Evolutionary conservation across 1,284 basidiomycete species (phyloP).

Genomic region (Heterobasidion occidentale): DNA sequence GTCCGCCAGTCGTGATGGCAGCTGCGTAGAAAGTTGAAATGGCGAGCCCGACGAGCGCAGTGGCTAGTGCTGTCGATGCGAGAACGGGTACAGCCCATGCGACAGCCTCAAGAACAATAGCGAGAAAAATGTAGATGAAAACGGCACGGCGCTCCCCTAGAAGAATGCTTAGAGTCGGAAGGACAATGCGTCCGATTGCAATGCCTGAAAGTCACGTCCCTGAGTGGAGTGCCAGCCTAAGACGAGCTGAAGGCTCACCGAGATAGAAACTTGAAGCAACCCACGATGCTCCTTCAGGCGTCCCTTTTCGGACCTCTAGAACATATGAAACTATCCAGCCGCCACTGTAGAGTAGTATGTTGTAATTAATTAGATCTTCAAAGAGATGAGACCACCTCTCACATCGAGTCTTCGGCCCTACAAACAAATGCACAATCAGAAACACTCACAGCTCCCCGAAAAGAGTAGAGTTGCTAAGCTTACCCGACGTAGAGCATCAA

Average conservation of each 20-base stretch:
- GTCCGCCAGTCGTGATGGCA: conserved; percentile 20
- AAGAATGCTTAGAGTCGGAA: conserved; percentile 21
- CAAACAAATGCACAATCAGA: neutral
- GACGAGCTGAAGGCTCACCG: conserved; percentile 9
- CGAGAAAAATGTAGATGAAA: conserved; percentile 21
- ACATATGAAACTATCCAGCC: conserved; percentile 26
- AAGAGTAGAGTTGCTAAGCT: neutral
- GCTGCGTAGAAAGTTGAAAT: conserved; percentile 27
- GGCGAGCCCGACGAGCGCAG: conserved; percentile 24
- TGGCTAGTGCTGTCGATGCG: conserved; percentile 23
- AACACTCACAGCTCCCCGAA: too few species aligned
- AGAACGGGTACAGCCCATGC: conserved; percentile 23
- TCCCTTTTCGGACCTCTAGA: conserved; percentile 20
- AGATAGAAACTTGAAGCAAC: conserved; percentile 25
- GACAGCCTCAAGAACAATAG: conserved; percentile 21
- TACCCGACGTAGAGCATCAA: conserved; percentile 25
- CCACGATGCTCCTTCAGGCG: conserved; percentile 23
- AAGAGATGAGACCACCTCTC: conserved; percentile 5
- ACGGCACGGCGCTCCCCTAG: conserved; percentile 24
- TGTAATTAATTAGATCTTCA: neutral
- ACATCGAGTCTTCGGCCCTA: conserved; percentile 27
- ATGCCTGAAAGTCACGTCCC: conserved; percentile 13
- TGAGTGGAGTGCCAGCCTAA: neutral
- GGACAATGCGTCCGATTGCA: conserved; percentile 22
- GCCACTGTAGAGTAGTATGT: conserved; percentile 13